Conservation (phyloP, 176 grass and related monocot genomes). For the Puccinellia tenuiflora region DNA sequence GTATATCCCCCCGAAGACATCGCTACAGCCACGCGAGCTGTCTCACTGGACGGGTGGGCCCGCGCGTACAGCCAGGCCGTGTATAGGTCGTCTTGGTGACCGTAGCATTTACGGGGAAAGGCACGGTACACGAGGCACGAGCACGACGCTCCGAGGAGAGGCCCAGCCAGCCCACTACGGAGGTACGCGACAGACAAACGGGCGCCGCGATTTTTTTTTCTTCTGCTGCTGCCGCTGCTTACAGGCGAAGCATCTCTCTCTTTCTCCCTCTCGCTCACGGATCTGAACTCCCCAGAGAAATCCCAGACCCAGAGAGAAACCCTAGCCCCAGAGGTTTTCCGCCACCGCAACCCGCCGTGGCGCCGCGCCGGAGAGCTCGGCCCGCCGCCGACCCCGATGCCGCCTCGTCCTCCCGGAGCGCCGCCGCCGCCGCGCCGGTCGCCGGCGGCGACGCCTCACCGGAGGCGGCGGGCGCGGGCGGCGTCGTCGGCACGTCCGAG, state of each 20-base stretch:
- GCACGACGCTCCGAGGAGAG: constrained; percentile 22
- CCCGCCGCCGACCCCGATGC: constrained; percentile 31
- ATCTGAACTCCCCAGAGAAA: constrained; percentile 46
- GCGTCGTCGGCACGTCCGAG: constrained; percentile 35
- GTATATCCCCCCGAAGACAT: background rate
- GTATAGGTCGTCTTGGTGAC: background rate
- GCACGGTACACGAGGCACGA: constrained; percentile 20
- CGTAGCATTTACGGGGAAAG: background rate
- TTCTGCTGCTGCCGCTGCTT: background rate
- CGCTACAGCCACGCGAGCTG: background rate
- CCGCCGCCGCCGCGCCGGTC: constrained; percentile 26
- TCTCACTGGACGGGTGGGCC: background rate
- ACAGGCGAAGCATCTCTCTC: background rate
- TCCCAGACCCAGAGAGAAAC: constrained; percentile 62
- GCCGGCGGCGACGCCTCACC: constrained; percentile 27
- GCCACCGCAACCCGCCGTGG: constrained; percentile 20
- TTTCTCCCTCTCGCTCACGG: constrained; percentile 30
- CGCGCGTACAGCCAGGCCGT: accelerated
- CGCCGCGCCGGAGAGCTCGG: constrained; percentile 45
- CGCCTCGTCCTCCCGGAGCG: background rate
- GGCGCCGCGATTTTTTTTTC: constrained; percentile 28
- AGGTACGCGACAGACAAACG: constrained; percentile 18
- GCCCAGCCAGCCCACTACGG: constrained; percentile 36
- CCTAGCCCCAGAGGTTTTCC: constrained; percentile 65
- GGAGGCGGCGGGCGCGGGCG: background rate